Evolutionary conservation across 2,329 filamentous ascomycete species (phyloP).

Genomic region (Ilyonectria mors-panacis): DNA sequence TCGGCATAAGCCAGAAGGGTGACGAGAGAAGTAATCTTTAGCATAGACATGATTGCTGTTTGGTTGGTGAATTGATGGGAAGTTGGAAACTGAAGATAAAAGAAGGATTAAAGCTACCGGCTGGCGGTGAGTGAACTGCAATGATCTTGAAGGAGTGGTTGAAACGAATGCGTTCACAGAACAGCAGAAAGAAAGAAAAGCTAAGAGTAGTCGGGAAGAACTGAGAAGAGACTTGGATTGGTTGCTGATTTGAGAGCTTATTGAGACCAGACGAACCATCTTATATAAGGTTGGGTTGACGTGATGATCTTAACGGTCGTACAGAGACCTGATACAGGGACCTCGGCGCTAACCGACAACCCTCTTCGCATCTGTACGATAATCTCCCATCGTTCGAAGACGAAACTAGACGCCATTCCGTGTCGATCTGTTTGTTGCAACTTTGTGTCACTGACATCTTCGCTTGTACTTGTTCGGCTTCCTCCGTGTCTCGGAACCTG

Average conservation of each 20-base stretch:
- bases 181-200: conserved; percentile 43
- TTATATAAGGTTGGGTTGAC: conserved; percentile 41
- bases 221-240: conserved; percentile 31
- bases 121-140: conserved; percentile 41
- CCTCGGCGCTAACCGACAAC: conserved; percentile 4
- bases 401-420: conserved; percentile 29
- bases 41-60: conserved; percentile 31
- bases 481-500: conserved; percentile 21
- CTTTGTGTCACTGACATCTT: conserved; percentile 11
- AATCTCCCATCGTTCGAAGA: conserved; percentile 22
- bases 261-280: conserved; percentile 31
- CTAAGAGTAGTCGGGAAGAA: conserved; percentile 23
- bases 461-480: conserved; percentile 5
- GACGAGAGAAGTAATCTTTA: conserved; percentile 38
- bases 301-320: conserved; percentile 1
- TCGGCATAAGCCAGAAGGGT: conserved; percentile 58
- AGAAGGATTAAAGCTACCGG: conserved; percentile 36
- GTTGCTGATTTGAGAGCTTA: conserved; percentile 30
- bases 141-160: conserved; percentile 37
- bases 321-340: conserved; percentile 7
- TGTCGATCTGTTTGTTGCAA: conserved; percentile 15
- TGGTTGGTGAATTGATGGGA: conserved; percentile 8
- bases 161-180: conserved; percentile 51
- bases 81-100: conserved; percentile 23
- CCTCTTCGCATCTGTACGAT: conserved; percentile 7